Evolutionary conservation across 2,329 filamentous ascomycete genomes (phyloP).

Genomic region (Didymella sp.): DNA sequence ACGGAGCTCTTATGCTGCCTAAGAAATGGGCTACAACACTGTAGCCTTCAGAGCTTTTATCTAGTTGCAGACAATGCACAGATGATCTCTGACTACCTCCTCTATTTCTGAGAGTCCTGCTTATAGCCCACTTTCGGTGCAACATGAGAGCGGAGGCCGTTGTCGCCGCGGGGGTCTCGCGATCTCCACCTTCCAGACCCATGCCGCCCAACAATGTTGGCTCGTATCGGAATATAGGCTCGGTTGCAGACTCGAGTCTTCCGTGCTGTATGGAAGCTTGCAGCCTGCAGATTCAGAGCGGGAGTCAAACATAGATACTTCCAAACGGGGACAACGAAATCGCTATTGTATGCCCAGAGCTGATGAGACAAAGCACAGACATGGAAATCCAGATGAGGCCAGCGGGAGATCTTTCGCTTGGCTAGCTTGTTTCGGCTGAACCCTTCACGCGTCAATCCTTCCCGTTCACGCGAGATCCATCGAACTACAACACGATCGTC

Average conservation of each 20-base stretch:
- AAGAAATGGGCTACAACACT: no score
- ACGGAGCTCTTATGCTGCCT: neutral
- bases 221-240: neutral
- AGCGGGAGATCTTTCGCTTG: neutral
- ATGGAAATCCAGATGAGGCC: neutral
- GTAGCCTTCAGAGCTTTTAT: no score
- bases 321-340: neutral
- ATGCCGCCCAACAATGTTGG: neutral
- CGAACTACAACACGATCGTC: conserved; percentile 14
- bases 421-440: conserved; percentile 14
- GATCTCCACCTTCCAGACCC: neutral
- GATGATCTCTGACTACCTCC: no score
- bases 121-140: no score
- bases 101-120: no score
- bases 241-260: neutral
- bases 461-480: conserved; percentile 2
- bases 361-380: conserved; percentile 6
- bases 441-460: conserved; percentile 10
- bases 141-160: no score
- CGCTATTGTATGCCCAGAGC: neutral
- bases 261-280: neutral
- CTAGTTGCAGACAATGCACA: no score
- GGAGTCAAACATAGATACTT: neutral
- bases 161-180: neutral
- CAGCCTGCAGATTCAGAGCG: neutral